phyloP scores from a whole-genome alignment of 164 flowering plant species.

The Kalanchoe fedtschenkoi region DNA sequence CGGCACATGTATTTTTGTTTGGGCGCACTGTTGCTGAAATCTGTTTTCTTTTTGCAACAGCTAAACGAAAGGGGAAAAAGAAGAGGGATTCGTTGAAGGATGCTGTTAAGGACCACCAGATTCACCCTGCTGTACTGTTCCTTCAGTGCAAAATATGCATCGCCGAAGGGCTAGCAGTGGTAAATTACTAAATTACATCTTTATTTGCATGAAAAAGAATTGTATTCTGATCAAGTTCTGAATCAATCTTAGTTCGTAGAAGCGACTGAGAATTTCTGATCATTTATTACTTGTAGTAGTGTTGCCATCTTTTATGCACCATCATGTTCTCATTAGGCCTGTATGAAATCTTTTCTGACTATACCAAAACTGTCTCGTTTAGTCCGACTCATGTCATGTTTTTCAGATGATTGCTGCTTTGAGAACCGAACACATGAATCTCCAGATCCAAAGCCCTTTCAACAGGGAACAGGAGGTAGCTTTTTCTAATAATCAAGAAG shows the following conservation, averaged over 20 bases:
- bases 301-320: too few species aligned
- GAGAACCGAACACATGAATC: conserved; percentile 45
- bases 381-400: background rate
- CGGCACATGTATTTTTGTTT: background rate
- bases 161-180: conserved; percentile 88
- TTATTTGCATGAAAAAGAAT: background rate
- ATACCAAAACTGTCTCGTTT: background rate
- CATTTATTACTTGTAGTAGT: too few species aligned
- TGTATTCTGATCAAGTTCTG: background rate
- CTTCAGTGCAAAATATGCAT: conserved; percentile 76
- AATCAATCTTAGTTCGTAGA: background rate
- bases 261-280: background rate
- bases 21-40: background rate
- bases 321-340: too few species aligned
- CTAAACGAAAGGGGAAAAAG: conserved; percentile 72
- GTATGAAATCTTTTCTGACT: too few species aligned
- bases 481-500: background rate
- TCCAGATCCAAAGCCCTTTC: conserved; percentile 36
- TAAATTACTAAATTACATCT: conserved; percentile 19
- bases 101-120: conserved; percentile 30
- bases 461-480: conserved; percentile 86
- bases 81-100: conserved; percentile 59
- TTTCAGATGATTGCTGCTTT: conserved; percentile 88
- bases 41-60: conserved; percentile 23
- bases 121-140: conserved; percentile 50